Evolutionary conservation across 306 rosid genomes (phyloP).

Genomic region (Betula pendula): DNA sequence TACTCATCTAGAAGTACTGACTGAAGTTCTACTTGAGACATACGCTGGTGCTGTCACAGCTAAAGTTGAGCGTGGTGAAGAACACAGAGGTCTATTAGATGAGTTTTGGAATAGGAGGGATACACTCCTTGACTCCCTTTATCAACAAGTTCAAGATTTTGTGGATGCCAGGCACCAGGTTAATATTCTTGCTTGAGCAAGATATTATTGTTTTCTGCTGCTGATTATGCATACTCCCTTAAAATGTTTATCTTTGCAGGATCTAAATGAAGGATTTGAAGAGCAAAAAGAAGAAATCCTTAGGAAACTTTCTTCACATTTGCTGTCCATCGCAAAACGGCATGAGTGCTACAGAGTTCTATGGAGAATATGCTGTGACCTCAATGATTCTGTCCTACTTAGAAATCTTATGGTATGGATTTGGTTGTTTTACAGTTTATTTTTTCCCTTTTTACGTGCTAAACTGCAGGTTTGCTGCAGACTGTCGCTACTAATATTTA

Average conservation of each 20-base stretch:
- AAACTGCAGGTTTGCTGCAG: constrained; percentile 5
- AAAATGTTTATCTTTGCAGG: constrained; percentile 53
- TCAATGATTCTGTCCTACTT: constrained; percentile 75
- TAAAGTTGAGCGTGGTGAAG: constrained; percentile 74
- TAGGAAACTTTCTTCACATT: constrained; percentile 54
- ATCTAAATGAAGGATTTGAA: constrained; percentile 47
- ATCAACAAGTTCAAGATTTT: constrained; percentile 58
- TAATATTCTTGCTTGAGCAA: constrained; percentile 28
- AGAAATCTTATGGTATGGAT: constrained; percentile 77
- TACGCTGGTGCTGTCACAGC: constrained; percentile 89
- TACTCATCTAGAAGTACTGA: constrained; percentile 64
- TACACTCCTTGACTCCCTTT: constrained; percentile 67
- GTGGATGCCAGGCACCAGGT: constrained; percentile 64
- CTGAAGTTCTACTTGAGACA: constrained; percentile 84
- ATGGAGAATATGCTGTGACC: constrained; percentile 83
- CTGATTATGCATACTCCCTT: constrained; percentile 30
- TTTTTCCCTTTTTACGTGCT: constrained; percentile 10
- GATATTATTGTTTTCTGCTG: constrained; percentile 22
- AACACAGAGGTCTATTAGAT: constrained; percentile 70
- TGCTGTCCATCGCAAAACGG: constrained; percentile 77
- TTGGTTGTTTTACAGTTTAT: constrained; percentile 21
- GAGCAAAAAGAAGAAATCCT: constrained; percentile 53
- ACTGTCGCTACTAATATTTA: not conserved
- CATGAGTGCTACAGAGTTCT: constrained; percentile 80
- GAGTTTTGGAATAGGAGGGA: constrained; percentile 93